phyloP scores from a whole-genome alignment of 1,284 basidiomycete genomes.

The Papiliotrema flavescens region DNA sequence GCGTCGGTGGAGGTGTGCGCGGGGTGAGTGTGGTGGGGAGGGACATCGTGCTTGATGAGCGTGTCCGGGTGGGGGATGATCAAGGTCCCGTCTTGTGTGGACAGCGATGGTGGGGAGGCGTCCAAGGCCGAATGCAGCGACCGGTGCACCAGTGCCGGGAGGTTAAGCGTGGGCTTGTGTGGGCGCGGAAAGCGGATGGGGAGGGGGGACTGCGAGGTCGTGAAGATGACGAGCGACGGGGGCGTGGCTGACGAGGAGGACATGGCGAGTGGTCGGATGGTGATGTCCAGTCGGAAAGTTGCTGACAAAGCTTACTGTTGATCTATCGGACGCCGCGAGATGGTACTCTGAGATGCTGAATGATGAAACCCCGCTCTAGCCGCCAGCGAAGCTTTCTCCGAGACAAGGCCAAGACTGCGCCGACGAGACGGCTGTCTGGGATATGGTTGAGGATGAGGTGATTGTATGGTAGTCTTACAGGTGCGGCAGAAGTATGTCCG shows the following conservation, averaged over 20 bases:
- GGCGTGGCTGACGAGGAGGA: conserved; percentile 1
- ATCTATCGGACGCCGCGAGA: too few species aligned
- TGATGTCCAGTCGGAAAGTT: too few species aligned
- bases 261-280: neutral
- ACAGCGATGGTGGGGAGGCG: conserved; percentile 11
- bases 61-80: conserved; percentile 33
- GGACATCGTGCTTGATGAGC: conserved; percentile 32
- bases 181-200: conserved; percentile 39
- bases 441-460: too few species aligned
- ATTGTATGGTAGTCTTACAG: too few species aligned
- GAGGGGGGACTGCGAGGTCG: conserved; percentile 42
- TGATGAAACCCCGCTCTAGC: too few species aligned
- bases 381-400: too few species aligned
- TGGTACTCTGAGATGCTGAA: too few species aligned
- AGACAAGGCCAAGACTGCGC: too few species aligned
- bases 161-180: conserved; percentile 26
- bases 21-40: conserved; percentile 1
- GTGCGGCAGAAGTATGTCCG: too few species aligned
- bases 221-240: conserved; percentile 36
- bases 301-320: too few species aligned
- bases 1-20: neutral
- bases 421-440: too few species aligned
- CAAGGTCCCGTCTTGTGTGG: conserved; percentile 1
- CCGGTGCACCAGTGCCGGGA: conserved; percentile 45
- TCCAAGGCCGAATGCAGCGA: conserved; percentile 45